A percentile compares a stretch with the other conserved stretches of the same genome.
Evolutionary conservation across 441 rosid genomes (phyloP).

Genomic region (Gossypium trilobum): DNA sequence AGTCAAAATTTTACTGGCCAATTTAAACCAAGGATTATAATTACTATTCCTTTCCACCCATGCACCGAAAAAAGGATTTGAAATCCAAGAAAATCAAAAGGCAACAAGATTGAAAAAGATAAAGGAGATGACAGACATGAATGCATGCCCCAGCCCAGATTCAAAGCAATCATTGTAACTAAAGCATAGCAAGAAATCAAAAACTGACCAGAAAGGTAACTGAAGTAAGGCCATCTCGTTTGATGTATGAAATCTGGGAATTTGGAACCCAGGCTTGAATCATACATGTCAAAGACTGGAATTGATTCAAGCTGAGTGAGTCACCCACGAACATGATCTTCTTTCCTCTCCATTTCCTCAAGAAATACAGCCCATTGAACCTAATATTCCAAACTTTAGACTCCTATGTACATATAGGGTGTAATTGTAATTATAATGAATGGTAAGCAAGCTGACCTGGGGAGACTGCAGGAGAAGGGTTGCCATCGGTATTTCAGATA

Average conservation of each 20-base stretch:
- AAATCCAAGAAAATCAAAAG: not conserved
- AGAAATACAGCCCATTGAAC: conserved; percentile 53
- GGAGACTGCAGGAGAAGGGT: conserved; percentile 60
- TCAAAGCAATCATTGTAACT: conserved; percentile 15
- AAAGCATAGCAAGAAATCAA: not conserved
- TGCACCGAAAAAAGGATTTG: not conserved
- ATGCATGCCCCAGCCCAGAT: not conserved
- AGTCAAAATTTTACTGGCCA: not conserved
- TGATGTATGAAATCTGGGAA: conserved; percentile 31
- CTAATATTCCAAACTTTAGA: conserved; percentile 18
- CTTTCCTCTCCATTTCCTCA: conserved; percentile 59
- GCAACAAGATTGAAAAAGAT: conserved; percentile 1
- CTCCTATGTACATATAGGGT: no score
- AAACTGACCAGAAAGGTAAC: conserved; percentile 40
- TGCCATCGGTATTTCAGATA: conserved; percentile 84
- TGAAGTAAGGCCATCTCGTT: conserved; percentile 37
- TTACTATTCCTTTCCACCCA: not conserved
- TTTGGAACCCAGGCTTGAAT: conserved; percentile 48
- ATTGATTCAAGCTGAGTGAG: conserved; percentile 57
- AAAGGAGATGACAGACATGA: conserved; percentile 25
- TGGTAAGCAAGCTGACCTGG: conserved; percentile 35
- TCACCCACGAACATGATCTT: conserved; percentile 79
- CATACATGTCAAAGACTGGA: conserved; percentile 53
- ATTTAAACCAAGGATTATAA: not conserved
- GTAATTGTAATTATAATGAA: not conserved